Evolutionary conservation across 495 filamentous ascomycete species (phyloP).

Genomic region (Penicillium odoratum): DNA sequence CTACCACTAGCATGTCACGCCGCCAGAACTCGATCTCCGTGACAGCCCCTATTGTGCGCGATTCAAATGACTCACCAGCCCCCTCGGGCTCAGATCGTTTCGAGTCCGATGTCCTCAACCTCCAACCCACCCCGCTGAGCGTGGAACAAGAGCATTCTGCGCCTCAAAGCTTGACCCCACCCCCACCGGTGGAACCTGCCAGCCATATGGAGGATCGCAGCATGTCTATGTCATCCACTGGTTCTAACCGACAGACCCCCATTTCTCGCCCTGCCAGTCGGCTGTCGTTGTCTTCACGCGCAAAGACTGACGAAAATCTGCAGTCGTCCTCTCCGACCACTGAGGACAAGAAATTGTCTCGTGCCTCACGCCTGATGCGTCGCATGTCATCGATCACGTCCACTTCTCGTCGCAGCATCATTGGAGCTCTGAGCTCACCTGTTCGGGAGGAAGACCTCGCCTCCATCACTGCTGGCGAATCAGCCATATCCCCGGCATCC

Average conservation of each 20-base stretch:
- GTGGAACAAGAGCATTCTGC: constrained; percentile 61
- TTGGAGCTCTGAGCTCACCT: constrained; percentile 53
- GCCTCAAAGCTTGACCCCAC: constrained; percentile 8
- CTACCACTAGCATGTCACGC: constrained; percentile 26
- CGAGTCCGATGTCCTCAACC: constrained; percentile 53
- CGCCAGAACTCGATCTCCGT: constrained; percentile 69
- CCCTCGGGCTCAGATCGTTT: constrained; percentile 41
- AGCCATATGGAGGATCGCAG: constrained; percentile 30
- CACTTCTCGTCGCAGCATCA: constrained; percentile 59
- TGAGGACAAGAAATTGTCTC: constrained; percentile 67
- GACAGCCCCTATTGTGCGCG: constrained; percentile 73
- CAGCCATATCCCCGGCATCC: constrained; percentile 30
- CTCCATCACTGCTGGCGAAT: constrained; percentile 37
- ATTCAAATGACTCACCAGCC: constrained; percentile 38
- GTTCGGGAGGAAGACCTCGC: constrained; percentile 61
- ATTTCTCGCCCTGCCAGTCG: constrained; percentile 39
- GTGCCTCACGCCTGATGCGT: constrained; percentile 73
- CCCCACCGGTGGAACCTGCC: constrained; percentile 12
- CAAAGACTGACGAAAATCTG: constrained; percentile 35
- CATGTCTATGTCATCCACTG: constrained; percentile 37
- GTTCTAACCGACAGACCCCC: constrained; percentile 26
- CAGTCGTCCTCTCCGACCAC: constrained; percentile 43
- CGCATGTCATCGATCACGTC: constrained; percentile 73
- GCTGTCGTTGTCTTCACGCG: constrained; percentile 39
- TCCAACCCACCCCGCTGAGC: constrained; percentile 69